phyloP scores from a whole-genome alignment of 2,329 filamentous ascomycete species.

The Fusarium nisikadoi region DNA sequence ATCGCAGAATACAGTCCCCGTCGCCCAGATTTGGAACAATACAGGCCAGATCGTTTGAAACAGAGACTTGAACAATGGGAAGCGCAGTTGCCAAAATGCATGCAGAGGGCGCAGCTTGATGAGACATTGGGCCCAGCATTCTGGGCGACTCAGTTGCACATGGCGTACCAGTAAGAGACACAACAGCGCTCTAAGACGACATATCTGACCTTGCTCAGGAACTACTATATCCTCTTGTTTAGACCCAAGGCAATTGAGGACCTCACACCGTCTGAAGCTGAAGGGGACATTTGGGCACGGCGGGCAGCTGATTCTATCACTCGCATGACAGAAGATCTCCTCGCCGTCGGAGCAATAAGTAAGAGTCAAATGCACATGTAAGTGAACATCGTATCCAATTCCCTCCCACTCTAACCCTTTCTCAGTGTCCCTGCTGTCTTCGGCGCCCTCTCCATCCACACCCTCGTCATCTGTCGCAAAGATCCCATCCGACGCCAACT shows the following conservation, averaged over 20 bases:
- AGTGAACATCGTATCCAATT: too few species aligned
- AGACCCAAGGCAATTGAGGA: conserved; percentile 9
- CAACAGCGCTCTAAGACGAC: rapidly evolving
- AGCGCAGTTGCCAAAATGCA: background rate
- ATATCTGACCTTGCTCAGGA: background rate
- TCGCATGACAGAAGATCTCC: conserved; percentile 28
- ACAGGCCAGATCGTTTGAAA: background rate
- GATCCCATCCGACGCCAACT: conserved; percentile 27
- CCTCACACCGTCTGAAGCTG: background rate
- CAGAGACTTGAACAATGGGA: conserved; percentile 22
- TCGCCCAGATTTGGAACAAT: background rate
- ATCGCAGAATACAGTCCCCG: conserved; percentile 37
- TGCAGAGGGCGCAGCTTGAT: conserved; percentile 11
- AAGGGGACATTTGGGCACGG: conserved; percentile 8
- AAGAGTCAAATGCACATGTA: conserved; percentile 29
- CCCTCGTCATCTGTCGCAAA: conserved; percentile 30
- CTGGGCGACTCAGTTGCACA: conserved; percentile 29
- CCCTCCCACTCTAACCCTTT: background rate
- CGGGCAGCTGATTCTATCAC: conserved; percentile 34
- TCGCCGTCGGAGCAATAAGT: conserved; percentile 12
- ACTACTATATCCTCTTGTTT: conserved; percentile 27
- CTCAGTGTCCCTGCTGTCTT: conserved; percentile 26
- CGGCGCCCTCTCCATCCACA: conserved; percentile 35
- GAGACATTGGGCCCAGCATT: conserved; percentile 16
- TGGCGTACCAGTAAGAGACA: conserved; percentile 28